phyloP scores from a whole-genome alignment of 257 asterid genomes.

The Nicotiana tomentosiformis region DNA sequence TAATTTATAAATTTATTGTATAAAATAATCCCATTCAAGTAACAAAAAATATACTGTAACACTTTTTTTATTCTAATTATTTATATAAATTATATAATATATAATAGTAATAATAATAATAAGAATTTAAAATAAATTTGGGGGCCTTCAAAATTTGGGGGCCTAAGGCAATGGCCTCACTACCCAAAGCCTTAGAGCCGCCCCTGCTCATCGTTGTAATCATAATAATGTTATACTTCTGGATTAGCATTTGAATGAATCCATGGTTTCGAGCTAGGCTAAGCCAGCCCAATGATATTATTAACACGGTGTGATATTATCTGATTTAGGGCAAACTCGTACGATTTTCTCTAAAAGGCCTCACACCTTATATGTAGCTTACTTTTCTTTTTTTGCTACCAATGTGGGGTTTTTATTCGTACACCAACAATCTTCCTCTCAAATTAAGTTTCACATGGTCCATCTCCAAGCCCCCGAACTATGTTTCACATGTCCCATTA shows the following conservation, averaged over 20 bases:
- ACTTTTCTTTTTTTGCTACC: neutral
- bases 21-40: too few species aligned
- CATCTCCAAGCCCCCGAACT: neutral
- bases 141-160: too few species aligned
- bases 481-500: neutral
- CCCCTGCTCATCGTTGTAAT: neutral
- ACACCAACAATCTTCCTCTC: neutral
- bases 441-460: neutral
- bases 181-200: too few species aligned
- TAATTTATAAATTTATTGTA: too few species aligned
- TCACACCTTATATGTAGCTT: neutral
- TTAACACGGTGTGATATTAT: neutral
- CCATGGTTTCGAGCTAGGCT: neutral
- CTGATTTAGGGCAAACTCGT: neutral
- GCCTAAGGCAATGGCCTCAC: too few species aligned
- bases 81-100: too few species aligned
- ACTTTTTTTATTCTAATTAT: too few species aligned
- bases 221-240: neutral
- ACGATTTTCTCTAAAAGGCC: neutral
- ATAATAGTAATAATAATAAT: too few species aligned
- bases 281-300: neutral
- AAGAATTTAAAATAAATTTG: too few species aligned
- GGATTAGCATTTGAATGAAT: neutral
- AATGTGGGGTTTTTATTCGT: neutral
- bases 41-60: too few species aligned